Base-by-base conservation (phyloP, 257 asterid species). In the Nyctanthes arbortristis region DNA sequence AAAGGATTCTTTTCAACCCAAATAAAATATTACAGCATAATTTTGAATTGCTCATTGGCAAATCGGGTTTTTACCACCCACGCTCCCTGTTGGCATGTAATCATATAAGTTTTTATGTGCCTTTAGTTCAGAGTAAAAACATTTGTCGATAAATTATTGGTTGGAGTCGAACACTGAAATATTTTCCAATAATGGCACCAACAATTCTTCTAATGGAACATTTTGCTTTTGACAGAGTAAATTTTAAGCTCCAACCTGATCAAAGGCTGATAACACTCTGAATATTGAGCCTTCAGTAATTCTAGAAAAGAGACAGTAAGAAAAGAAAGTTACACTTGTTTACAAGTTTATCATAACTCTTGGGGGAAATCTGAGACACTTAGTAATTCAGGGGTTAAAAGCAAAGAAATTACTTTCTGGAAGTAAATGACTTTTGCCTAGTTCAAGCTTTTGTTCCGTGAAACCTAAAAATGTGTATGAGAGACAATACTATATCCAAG, bases 371-470 rank as follows among this genome's bases (percentile, higher is more conserved):
- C 54, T 5, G 54, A 43, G 54, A n/a, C 24, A 43, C 10, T n/a
- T 16, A 14, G n/a, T 16, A 4, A 2, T 4, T 43, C n/a, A 20
- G n/a, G 54, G 59, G 24, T 20, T 9, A 12, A 22, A 63, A 65
- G 30, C 69, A 45, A 31, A 62, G 45, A 59, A 33, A 73, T 52
- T 85, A 92, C 97, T 96, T 84, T 92, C 93, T 63, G 96, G 97
- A 73, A 92, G 90, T 69, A 92, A 74, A 75, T 84, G 89, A 10
- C 97, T 96, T 82, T 92, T 89, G 84, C 97, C 89, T 76, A 92
- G 69, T 62, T 92, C 97, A 70, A 96, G 97, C 96, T 87, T 81
- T 92, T 93, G 77, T 92, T 89, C 30, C 96, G 97, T 36, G 95
- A 92, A 81, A 87, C 93, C 97, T 91, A 75, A 79, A 85, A 72